Evolutionary conservation across 164 flowering plant genomes (phyloP).

Genomic region (Taxillus chinensis): DNA sequence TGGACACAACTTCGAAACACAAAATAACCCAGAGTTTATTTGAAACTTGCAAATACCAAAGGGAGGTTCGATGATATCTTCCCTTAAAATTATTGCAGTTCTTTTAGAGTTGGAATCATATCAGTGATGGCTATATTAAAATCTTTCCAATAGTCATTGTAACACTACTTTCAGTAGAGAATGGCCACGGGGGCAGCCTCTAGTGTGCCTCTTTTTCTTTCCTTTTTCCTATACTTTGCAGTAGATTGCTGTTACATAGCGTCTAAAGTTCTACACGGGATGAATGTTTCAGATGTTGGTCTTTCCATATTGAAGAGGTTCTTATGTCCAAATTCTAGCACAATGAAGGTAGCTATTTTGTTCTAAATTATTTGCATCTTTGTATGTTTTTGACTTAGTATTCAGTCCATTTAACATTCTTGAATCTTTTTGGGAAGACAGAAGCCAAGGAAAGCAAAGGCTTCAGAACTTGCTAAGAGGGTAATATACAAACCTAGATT

Average conservation of each 20-base stretch:
- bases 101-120: too few species aligned
- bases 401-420: constrained; percentile 19
- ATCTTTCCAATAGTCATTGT: too few species aligned
- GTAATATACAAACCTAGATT: constrained; percentile 22
- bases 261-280: background rate
- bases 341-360: constrained; percentile 41
- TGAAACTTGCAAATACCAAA: too few species aligned
- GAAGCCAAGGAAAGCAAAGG: constrained; percentile 55
- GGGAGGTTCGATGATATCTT: too few species aligned
- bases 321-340: constrained; percentile 48
- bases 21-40: too few species aligned
- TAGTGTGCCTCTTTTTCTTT: too few species aligned
- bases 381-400: background rate
- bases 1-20: too few species aligned
- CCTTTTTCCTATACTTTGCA: too few species aligned
- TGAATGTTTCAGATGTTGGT: constrained; percentile 69
- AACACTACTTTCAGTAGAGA: too few species aligned
- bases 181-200: too few species aligned
- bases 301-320: constrained; percentile 81
- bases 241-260: background rate
- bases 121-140: too few species aligned
- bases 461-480: constrained; percentile 84
- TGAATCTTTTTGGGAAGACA: constrained; percentile 40
- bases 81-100: too few species aligned
- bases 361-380: constrained; percentile 5